Evolutionary conservation across 1,139 yeast species (phyloP).

Genomic region (Scheffersomyces segobiensis): DNA sequence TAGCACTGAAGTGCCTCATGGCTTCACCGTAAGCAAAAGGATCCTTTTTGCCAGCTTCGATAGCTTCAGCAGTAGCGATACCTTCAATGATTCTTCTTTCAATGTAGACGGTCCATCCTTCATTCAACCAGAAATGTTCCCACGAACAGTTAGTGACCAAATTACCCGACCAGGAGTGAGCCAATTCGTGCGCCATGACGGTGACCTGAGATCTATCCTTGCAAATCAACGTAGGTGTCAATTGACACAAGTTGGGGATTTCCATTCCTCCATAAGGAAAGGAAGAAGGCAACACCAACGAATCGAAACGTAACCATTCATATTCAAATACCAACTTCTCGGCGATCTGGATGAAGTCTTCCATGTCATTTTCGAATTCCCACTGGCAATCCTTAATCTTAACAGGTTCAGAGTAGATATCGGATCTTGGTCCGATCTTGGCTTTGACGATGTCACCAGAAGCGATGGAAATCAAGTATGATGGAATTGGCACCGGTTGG

Average conservation of each 20-base stretch:
- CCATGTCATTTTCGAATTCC: conserved; percentile 82
- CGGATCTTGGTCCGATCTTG: conserved; percentile 82
- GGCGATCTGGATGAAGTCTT: conserved; percentile 77
- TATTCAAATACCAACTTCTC: conserved; percentile 77
- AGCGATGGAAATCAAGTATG: conserved; percentile 82
- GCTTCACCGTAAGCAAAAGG: conserved; percentile 61
- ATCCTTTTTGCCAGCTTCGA: conserved; percentile 10
- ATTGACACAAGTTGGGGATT: conserved; percentile 87
- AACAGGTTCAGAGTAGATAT: conserved; percentile 76
- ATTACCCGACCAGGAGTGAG: conserved; percentile 93
- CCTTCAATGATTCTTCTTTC: conserved; percentile 82
- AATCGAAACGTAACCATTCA: conserved; percentile 85
- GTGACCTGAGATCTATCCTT: conserved; percentile 86
- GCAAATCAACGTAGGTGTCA: conserved; percentile 85
- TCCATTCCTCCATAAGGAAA: conserved; percentile 98
- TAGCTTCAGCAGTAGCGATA: conserved; percentile 28
- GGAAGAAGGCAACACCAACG: conserved; percentile 74
- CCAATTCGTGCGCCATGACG: conserved; percentile 88
- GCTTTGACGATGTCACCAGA: conserved; percentile 75
- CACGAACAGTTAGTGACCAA: conserved; percentile 86
- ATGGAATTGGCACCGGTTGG: conserved; percentile 84
- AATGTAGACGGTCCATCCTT: conserved; percentile 93
- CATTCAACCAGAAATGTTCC: conserved; percentile 95
- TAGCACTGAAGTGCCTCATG: conserved; percentile 75
- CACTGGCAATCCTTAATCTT: conserved; percentile 67